phyloP scores from a whole-genome alignment of 345 rosid species.

The Murraya paniculata region DNA sequence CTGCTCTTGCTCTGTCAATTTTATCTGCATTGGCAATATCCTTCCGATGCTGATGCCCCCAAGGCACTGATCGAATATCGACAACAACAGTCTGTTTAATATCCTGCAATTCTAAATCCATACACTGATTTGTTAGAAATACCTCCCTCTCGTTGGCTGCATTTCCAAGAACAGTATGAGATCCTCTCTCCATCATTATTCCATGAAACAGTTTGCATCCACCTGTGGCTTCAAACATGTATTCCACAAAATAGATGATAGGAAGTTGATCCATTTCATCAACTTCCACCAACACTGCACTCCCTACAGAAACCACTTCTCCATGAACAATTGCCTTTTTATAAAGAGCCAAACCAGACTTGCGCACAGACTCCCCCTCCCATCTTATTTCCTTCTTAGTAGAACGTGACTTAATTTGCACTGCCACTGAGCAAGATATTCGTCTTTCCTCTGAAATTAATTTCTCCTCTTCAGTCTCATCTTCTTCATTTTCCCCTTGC shows the following conservation, averaged over 20 bases:
- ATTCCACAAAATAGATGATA: slow-evolving; percentile 57
- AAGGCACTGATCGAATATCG: slow-evolving; percentile 48
- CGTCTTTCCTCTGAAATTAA: slow-evolving; percentile 19
- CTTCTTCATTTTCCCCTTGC: slow-evolving; percentile 48
- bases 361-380: slow-evolving; percentile 43
- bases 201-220: slow-evolving; percentile 63
- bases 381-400: slow-evolving; percentile 43
- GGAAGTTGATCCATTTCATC: slow-evolving; percentile 40
- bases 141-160: slow-evolving; percentile 64
- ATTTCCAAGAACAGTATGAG: slow-evolving; percentile 56
- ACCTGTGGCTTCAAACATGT: slow-evolving; percentile 49
- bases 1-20: slow-evolving; percentile 46
- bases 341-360: slow-evolving; percentile 44
- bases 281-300: slow-evolving; percentile 39
- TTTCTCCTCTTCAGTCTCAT: slow-evolving; percentile 34
- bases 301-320: slow-evolving; percentile 46
- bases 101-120: slow-evolving; percentile 39
- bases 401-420: slow-evolving; percentile 24
- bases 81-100: slow-evolving; percentile 35
- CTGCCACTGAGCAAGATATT: slow-evolving; percentile 26
- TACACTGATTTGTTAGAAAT: slow-evolving; percentile 53
- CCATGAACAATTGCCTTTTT: slow-evolving; percentile 48
- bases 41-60: slow-evolving; percentile 66
- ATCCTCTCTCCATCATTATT: slow-evolving; percentile 47
- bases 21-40: slow-evolving; percentile 35